These are phyloP conservation scores for Erigeron philadelphicus DNA, from an alignment of 140 eudicot species.

Conservation along the genomic window DNA sequence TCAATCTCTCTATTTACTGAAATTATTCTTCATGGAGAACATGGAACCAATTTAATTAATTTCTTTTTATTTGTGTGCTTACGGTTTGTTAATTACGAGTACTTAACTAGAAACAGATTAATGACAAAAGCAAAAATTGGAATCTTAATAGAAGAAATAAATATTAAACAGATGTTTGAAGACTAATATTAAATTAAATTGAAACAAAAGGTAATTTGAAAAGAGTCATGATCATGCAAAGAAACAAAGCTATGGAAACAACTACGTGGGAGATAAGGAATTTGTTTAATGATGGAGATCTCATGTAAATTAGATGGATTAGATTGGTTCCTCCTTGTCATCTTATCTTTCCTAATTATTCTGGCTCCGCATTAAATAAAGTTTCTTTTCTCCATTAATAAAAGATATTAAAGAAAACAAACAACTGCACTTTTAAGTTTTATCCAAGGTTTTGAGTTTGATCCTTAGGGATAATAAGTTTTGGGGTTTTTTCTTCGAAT, in stretches of 20 bases:
- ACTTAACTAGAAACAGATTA: not conserved
- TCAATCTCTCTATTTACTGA: not conserved
- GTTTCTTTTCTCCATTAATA: not conserved
- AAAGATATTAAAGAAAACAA: not conserved
- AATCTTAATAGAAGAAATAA: constrained; percentile 10
- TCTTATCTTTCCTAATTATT: constrained; percentile 11
- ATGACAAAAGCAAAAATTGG: not conserved
- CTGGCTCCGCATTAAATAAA: not conserved
- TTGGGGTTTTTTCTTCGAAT: too few species aligned
- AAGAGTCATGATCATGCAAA: constrained; percentile 25
- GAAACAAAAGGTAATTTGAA: not conserved
- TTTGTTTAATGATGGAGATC: constrained; percentile 18
- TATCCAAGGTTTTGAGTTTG: too few species aligned
- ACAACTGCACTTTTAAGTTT: too few species aligned
- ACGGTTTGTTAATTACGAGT: too few species aligned
- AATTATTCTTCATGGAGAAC: not conserved
- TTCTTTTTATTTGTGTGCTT: not conserved
- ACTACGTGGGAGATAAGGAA: constrained; percentile 34
- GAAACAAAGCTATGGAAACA: constrained; percentile 12
- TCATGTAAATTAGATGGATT: constrained; percentile 18
- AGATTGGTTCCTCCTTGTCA: constrained; percentile 9
- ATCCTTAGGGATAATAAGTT: too few species aligned
- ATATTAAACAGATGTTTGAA: not conserved
- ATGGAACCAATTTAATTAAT: not conserved
- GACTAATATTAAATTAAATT: not conserved